Percentiles rank a stretch among this genome's conserved stretches.
Conservation (phyloP, 208 protist genomes). For the Wallacemonas rigidus region DNA sequence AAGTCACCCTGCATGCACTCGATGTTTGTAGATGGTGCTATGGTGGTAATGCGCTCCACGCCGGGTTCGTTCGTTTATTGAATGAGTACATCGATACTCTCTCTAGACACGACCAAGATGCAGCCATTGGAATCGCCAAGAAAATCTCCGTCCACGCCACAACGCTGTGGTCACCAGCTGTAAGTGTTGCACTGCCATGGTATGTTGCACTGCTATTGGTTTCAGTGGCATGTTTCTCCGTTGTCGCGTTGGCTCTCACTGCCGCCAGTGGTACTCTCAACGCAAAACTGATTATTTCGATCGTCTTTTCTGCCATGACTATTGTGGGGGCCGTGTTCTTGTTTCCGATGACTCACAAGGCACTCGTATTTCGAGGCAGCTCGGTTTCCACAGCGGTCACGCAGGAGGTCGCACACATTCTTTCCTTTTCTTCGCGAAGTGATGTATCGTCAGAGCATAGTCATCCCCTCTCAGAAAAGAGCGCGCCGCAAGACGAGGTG, state of each 20-base stretch:
- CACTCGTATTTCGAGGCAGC: not conserved
- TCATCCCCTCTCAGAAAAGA: constrained; percentile 25
- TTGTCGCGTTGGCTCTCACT: constrained; percentile 24
- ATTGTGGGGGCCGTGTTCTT: constrained; percentile 21
- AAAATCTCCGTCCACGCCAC: constrained; percentile 19
- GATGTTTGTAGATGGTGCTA: constrained; percentile 30
- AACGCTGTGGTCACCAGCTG: constrained; percentile 23
- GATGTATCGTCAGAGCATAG: not conserved
- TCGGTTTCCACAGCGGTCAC: not conserved
- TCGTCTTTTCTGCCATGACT: constrained; percentile 23
- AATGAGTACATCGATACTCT: constrained; percentile 31
- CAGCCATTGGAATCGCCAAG: constrained; percentile 17
- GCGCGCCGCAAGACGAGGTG: constrained; percentile 10
- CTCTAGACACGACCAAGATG: not conserved
- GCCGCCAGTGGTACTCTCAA: constrained; percentile 15
- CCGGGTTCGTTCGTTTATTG: constrained; percentile 25
- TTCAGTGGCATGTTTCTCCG: constrained; percentile 12
- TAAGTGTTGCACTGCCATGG: constrained; percentile 19
- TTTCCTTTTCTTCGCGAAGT: not conserved
- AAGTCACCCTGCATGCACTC: not conserved
- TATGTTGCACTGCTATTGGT: constrained; percentile 20
- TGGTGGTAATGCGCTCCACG: constrained; percentile 20
- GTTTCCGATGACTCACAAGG: constrained; percentile 28
- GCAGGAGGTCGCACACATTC: constrained; percentile 8
- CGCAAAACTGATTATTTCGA: constrained; percentile 18